A percentile compares a stretch with the other conserved stretches of the same genome.
These are phyloP conservation scores for Beauveria caledonica DNA, from an alignment of 2,329 filamentous ascomycete genomes.

Conservation along the genomic window DNA sequence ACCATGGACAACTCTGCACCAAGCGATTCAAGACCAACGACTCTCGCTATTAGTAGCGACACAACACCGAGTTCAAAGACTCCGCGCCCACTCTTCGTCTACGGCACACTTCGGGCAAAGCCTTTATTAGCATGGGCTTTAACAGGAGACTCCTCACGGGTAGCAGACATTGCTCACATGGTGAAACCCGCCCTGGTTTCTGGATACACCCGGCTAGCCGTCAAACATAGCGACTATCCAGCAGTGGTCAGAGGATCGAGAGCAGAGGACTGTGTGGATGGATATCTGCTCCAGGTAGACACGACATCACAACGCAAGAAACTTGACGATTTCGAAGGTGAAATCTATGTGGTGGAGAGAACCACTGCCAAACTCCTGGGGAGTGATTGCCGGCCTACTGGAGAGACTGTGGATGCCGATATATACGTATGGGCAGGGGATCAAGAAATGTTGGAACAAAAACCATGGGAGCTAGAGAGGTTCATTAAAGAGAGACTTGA, in stretches of 20 bases:
- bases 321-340: constrained; percentile 26
- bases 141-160: constrained; percentile 19
- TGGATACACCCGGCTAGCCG: constrained; percentile 14
- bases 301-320: constrained; percentile 22
- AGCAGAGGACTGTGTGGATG: constrained; percentile 15
- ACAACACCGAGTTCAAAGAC: background rate
- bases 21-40: too few species aligned
- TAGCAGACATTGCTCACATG: background rate
- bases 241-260: constrained; percentile 15
- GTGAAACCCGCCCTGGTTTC: constrained; percentile 5
- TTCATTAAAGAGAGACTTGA: constrained; percentile 20
- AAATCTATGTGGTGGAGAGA: constrained; percentile 15
- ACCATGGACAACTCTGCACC: too few species aligned
- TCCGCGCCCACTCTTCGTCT: constrained; percentile 20
- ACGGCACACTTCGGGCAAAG: constrained; percentile 21
- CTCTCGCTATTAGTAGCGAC: too few species aligned
- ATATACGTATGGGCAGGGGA: constrained; percentile 25
- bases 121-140: constrained; percentile 23
- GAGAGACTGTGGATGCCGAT: constrained; percentile 19
- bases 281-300: constrained; percentile 17
- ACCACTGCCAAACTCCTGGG: constrained; percentile 12
- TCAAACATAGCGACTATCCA: constrained; percentile 20
- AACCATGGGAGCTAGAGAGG: constrained; percentile 19
- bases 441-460: constrained; percentile 7
- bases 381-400: background rate